Evolutionary conservation across 1,284 basidiomycete species (phyloP).

Genomic region (Melampsora abietis-canadensis): DNA sequence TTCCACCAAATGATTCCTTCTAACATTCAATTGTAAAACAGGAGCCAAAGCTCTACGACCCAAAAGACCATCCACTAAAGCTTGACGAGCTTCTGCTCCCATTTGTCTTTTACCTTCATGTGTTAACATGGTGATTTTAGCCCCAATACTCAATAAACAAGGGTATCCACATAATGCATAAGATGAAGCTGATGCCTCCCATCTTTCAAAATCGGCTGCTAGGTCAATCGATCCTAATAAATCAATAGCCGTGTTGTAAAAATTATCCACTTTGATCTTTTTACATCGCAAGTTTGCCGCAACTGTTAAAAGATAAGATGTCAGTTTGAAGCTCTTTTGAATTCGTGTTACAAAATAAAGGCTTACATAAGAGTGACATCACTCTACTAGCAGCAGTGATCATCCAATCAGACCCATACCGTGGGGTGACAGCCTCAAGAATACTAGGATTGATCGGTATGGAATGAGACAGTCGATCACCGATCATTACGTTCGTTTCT

Average conservation of each 20-base stretch:
- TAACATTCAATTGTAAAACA: slow-evolving; percentile 45
- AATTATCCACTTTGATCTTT: slow-evolving; percentile 9
- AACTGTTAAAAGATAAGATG: background rate
- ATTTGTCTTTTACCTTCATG: slow-evolving; percentile 49
- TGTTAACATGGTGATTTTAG: slow-evolving; percentile 47
- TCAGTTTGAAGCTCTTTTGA: background rate
- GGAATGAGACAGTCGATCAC: slow-evolving; percentile 18
- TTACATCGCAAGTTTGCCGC: slow-evolving; percentile 10
- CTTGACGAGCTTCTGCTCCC: slow-evolving; percentile 45
- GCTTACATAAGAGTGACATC: slow-evolving; percentile 25
- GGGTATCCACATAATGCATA: slow-evolving; percentile 50
- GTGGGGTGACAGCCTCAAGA: background rate
- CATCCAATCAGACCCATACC: slow-evolving; percentile 27
- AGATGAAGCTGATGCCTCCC: slow-evolving; percentile 21
- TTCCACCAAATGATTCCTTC: slow-evolving; percentile 47
- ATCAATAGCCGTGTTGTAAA: slow-evolving; percentile 26
- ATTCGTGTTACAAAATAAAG: background rate
- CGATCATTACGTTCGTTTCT: slow-evolving; percentile 17
- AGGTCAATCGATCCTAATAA: slow-evolving; percentile 15
- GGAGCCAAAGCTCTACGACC: slow-evolving; percentile 44
- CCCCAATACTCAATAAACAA: slow-evolving; percentile 48
- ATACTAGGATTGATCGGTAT: background rate
- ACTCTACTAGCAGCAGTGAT: slow-evolving; percentile 21
- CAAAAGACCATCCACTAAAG: slow-evolving; percentile 45
- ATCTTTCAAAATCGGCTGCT: slow-evolving; percentile 25